Evolutionary conservation across 768 basidiomycete species (phyloP).

Genomic region (Boletus vinaceobasis): DNA sequence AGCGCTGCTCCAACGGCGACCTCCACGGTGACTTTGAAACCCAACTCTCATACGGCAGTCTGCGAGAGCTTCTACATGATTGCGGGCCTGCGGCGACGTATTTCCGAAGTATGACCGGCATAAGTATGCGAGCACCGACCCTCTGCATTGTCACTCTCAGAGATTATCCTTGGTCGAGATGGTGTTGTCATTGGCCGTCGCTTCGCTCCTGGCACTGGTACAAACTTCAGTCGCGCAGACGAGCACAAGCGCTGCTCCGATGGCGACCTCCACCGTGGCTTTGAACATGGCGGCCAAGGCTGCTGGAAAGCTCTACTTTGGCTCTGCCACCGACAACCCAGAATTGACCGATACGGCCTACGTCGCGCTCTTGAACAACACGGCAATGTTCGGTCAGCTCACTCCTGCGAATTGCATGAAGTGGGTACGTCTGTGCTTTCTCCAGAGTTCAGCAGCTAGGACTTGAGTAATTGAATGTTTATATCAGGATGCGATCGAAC

Average conservation of each 20-base stretch:
- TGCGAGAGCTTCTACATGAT: too few relatives aligned
- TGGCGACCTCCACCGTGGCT: background rate
- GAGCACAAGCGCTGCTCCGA: background rate
- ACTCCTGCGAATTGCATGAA: conserved; percentile 21
- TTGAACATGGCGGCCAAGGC: conserved; percentile 38
- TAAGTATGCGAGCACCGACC: too few relatives aligned
- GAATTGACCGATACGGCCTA: conserved; percentile 37
- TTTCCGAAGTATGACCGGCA: too few relatives aligned
- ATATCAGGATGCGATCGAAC: conserved; percentile 19
- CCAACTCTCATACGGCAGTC: too few relatives aligned
- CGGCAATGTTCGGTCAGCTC: conserved; percentile 17
- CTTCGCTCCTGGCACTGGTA: conserved; percentile 4
- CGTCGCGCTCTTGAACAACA: conserved; percentile 3
- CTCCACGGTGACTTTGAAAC: conserved; percentile 24
- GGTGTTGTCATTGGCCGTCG: conserved; percentile 1
- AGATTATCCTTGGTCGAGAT: background rate
- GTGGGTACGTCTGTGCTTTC: conserved; percentile 13
- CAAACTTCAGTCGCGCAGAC: background rate
- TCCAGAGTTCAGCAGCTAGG: background rate
- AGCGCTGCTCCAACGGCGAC: background rate
- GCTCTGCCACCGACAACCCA: conserved; percentile 45
- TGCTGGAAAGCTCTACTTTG: conserved; percentile 45
- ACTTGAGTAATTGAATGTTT: background rate
- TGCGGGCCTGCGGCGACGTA: too few relatives aligned
- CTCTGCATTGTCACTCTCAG: background rate